Evolutionary conservation across 257 asterid genomes (phyloP), one percentile per base, ranked within the genome.

Genomic region (Coffea eugenioides): DNA sequence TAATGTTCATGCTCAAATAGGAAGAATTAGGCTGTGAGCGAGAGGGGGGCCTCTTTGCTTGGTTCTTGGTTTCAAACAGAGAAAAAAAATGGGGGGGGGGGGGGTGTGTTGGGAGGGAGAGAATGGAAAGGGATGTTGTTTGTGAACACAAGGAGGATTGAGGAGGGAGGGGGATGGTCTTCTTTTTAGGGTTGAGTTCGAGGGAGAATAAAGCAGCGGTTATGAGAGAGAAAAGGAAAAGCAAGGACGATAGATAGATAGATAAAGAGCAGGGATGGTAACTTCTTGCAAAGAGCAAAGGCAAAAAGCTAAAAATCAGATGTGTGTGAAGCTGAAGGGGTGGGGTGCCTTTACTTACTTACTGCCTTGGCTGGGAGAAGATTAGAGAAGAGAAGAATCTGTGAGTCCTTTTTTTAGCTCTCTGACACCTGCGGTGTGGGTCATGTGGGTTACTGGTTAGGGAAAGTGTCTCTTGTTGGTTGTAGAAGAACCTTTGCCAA

Each of bases 231-330:
- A 82, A 56, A 80, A 76, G 77, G 54, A n/a, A 80, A 78, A 80
- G 80, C 69, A 83, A 84, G 83, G 84, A 83, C 84, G 83, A 82
- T 82, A 85, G 83, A 82, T 82, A 85, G 83, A 82, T 82, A 73
- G 83, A 73, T 67, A 83, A 84, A 84, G 91, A 85, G 81, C 79
- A 81, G 85, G 87, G 83, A 88, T 90, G 90, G 91, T 88, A 90
- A 89, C 90, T 89, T 92, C 89, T 89, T 90, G 86, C 90, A 90
- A 92, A 87, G 91, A 88, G 84, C 91, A 86, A 90, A 92, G 88
- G 91, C 68, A 82, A 88, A 92, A 91, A 87, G 92, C 81, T 75
- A 84, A 86, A 86, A 75, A 81, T 70, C 48, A 76, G 71, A 76
- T 65, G 75, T 71, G 80, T 73, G 43, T 56, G 68, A 39, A 39